A percentile compares a stretch with the other conserved stretches of the same genome.
phyloP scores from a whole-genome alignment of 2,329 filamentous ascomycete species.

The Nemania diffusa region DNA sequence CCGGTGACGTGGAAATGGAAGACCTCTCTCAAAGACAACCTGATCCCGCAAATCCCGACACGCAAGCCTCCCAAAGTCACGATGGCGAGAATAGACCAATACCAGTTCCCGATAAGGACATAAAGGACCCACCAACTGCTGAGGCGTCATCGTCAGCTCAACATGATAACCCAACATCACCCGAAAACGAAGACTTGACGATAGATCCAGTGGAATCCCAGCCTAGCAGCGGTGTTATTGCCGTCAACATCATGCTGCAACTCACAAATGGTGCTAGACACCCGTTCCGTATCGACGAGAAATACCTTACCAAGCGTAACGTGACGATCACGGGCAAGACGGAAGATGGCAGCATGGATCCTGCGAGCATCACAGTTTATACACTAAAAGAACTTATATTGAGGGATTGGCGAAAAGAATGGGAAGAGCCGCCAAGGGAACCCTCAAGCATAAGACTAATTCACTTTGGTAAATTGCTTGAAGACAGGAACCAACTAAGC shows the following conservation, averaged over 20 bases:
- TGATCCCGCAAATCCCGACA: constrained; percentile 40
- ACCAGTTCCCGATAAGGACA: constrained; percentile 42
- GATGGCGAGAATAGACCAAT: constrained; percentile 37
- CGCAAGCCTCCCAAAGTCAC: constrained; percentile 35
- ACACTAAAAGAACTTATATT: constrained; percentile 94
- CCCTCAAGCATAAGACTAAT: constrained; percentile 92
- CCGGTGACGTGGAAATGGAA: constrained; percentile 47
- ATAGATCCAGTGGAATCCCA: constrained; percentile 50
- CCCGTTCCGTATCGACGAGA: constrained; percentile 89
- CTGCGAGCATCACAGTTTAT: constrained; percentile 91
- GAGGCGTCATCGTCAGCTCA: constrained; percentile 47
- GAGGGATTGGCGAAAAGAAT: constrained; percentile 91
- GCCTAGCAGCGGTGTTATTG: constrained; percentile 46
- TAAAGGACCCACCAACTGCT: constrained; percentile 37
- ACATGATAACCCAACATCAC: constrained; percentile 44
- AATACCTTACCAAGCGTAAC: constrained; percentile 82
- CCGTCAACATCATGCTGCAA: constrained; percentile 82
- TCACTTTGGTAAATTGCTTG: constrained; percentile 88
- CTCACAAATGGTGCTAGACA: constrained; percentile 82
- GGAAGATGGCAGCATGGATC: constrained; percentile 72
- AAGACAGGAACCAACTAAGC: constrained; percentile 86
- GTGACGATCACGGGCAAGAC: constrained; percentile 77
- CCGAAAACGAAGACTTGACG: constrained; percentile 48
- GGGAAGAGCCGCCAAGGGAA: constrained; percentile 86
- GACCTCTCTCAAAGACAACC: constrained; percentile 44